Base-by-base conservation (phyloP, 257 asterid species). In the Jaltomata sinuosa region DNA sequence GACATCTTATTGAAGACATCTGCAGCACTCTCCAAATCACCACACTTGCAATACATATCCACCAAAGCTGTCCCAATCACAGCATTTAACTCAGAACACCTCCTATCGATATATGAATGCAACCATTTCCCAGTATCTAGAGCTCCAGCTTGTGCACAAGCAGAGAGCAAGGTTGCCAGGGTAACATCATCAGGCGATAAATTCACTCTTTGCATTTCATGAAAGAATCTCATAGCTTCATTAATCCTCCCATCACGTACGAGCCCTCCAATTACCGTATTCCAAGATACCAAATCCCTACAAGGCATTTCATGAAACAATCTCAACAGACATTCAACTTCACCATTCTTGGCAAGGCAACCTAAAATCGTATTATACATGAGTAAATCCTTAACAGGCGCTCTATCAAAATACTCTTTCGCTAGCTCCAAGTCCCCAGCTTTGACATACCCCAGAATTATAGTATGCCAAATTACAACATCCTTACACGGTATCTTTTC, bases 111-210 rank as follows among this genome's bases (percentile, higher is more conserved):
- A 79, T 61, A 79, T 2, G 87, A 84, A 18, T 84, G 87, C 21
- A 84, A 31, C 87, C 81, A 50, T 62, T 65, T 84, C 47, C 87
- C 87, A 64, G 50, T 50, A 36, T 65, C 84, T 34, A 84, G 49
- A 49, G 87, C 87, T 84, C 87, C 87, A 80, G 76, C 57, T 65
- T 65, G 87, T 22, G 79, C 87, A 65, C 87, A 79, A 84, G 84
- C 84, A 32, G 84, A 84, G 59, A 84, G 81, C 74, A 84, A 71
- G 57, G 61, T 79, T 6, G 64, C 69, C 6, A 84, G 29, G 22
- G 87, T 84, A 64, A 84, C 84, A 83, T 79, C 81, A 79, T 84
- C 49, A 50, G 84, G 84, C 82, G 11, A 47, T 52, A 84, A 83
- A 62, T 79, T 84, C 49, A 79, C 62, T 77, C 49, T 79, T 69